phyloP scores from a whole-genome alignment of 2,329 filamentous ascomycete species.

The Neonectria hederae region DNA sequence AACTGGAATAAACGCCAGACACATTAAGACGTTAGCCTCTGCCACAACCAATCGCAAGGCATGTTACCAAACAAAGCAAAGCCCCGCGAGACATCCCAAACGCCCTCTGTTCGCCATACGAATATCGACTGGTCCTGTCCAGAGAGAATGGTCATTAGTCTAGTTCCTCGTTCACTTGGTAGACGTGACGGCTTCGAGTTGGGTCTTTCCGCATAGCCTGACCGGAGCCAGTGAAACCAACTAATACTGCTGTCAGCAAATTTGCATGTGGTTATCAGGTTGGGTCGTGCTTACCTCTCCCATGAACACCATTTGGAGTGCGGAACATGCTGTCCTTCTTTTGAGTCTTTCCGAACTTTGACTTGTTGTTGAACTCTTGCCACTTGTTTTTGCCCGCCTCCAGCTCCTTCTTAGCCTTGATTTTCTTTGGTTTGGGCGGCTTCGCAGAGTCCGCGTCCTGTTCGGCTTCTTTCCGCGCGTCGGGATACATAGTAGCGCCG shows the following conservation, averaged over 20 bases:
- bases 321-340: conserved; percentile 99
- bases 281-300: conserved; percentile 72
- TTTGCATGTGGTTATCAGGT: not conserved
- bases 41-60: conserved; percentile 46
- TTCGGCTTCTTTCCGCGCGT: conserved; percentile 69
- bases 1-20: conserved; percentile 39
- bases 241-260: conserved; percentile 57
- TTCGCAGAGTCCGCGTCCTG: conserved; percentile 74
- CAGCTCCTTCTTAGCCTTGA: conserved; percentile 89
- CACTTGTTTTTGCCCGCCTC: conserved; percentile 93
- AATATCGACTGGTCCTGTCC: conserved; percentile 39
- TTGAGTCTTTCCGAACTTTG: conserved; percentile 70
- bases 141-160: conserved; percentile 60
- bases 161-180: conserved; percentile 79
- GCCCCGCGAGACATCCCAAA: conserved; percentile 39
- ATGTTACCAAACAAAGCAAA: conserved; percentile 49
- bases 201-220: conserved; percentile 95
- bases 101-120: conserved; percentile 36
- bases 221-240: conserved; percentile 95
- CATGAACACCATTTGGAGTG: conserved; percentile 85
- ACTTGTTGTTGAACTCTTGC: conserved; percentile 89
- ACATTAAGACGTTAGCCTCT: conserved; percentile 54
- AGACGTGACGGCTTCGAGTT: conserved; percentile 83
- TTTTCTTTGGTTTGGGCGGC: conserved; percentile 84
- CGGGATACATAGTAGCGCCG: conserved; percentile 66